Evolutionary conservation across 768 basidiomycete species (phyloP).

Genomic region (Dendrothele bispora): DNA sequence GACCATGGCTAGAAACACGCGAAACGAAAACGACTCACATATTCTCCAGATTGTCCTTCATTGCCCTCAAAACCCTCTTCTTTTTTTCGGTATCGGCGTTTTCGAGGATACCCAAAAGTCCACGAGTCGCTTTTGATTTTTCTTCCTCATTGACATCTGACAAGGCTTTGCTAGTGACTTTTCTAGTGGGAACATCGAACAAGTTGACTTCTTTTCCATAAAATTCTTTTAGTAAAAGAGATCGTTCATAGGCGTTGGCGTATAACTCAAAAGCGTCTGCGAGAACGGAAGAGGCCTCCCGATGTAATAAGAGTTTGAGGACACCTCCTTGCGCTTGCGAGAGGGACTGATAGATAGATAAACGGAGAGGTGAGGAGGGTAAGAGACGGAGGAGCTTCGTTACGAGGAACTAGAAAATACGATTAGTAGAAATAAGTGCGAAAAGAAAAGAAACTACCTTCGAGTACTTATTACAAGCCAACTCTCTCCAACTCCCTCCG

Average conservation of each 20-base stretch:
- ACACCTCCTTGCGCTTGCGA: conserved; percentile 75
- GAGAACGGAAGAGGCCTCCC: conserved; percentile 80
- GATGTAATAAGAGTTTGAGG: conserved; percentile 76
- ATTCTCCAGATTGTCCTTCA: conserved; percentile 72
- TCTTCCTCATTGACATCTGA: conserved; percentile 50
- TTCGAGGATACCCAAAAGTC: conserved; percentile 67
- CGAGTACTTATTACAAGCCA: conserved; percentile 88
- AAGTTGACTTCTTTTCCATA: conserved; percentile 87
- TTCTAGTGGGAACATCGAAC: too few relatives aligned
- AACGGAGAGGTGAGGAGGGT: conserved; percentile 71
- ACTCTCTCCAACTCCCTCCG: conserved; percentile 75
- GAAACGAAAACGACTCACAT: conserved; percentile 63
- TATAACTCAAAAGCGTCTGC: conserved; percentile 90
- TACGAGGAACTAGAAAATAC: conserved; percentile 64
- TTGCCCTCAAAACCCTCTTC: conserved; percentile 62
- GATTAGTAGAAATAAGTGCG: not conserved
- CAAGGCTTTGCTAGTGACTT: too few relatives aligned
- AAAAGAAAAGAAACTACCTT: conserved; percentile 51
- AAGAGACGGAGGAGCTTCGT: conserved; percentile 78
- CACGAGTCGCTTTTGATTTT: conserved; percentile 63
- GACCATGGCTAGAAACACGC: too few relatives aligned
- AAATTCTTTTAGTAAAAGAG: conserved; percentile 80
- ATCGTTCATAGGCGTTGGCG: conserved; percentile 81
- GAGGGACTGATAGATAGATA: conserved; percentile 81
- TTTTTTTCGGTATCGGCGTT: conserved; percentile 61